Conservation (phyloP, 228 moss, liverwort and hornwort genomes). For the Sphagnum magellanicum region DNA sequence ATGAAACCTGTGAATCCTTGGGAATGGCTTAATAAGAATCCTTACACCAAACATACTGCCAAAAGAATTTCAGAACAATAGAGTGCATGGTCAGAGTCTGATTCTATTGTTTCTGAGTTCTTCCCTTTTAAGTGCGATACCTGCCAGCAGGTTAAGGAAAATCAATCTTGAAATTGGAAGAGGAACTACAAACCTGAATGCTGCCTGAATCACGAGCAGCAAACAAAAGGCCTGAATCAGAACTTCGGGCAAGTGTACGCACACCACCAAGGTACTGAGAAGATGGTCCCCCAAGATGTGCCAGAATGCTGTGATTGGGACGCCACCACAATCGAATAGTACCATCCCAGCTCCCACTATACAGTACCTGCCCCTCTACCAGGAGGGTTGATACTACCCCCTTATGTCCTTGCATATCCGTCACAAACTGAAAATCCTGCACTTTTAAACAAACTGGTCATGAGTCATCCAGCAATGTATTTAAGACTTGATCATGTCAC, state of each 20-base stretch:
- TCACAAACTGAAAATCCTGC: conserved; percentile 48
- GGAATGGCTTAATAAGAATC: too few species aligned
- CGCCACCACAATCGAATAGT: conserved; percentile 94
- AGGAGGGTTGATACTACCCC: conserved; percentile 67
- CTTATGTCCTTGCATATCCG: conserved; percentile 78
- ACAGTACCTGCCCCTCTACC: conserved; percentile 76
- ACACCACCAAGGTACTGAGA: conserved; percentile 43
- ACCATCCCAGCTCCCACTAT: conserved; percentile 98
- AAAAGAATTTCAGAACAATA: too few species aligned
- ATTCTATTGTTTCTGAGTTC: too few species aligned
- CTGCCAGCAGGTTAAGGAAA: too few species aligned
- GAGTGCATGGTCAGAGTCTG: too few species aligned
- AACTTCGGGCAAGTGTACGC: conserved; percentile 56
- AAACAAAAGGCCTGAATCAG: conserved; percentile 49
- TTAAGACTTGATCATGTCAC: too few species aligned
- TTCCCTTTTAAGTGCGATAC: too few species aligned
- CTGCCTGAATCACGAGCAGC: conserved; percentile 70
- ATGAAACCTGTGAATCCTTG: too few species aligned
- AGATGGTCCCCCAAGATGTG: conserved; percentile 37
- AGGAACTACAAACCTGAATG: conserved; percentile 55
- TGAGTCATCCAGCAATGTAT: too few species aligned
- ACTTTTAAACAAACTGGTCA: not conserved
- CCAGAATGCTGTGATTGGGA: conserved; percentile 65
- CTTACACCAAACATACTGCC: too few species aligned
- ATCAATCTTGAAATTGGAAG: too few species aligned